Evolutionary conservation across 1,139 yeast species (phyloP).

Genomic region (Nakaseomyces delphensis): DNA sequence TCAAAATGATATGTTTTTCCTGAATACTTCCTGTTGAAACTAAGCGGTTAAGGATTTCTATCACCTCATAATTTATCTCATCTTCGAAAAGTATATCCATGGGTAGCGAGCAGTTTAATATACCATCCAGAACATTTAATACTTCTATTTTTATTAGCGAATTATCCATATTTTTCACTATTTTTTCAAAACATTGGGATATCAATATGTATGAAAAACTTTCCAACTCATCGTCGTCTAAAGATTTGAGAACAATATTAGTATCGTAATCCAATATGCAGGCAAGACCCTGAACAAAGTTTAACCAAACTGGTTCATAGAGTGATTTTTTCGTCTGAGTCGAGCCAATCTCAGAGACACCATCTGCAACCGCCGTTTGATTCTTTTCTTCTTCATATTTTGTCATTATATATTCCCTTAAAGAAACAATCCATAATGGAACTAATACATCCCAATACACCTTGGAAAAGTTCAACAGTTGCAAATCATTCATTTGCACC

Average conservation of each 20-base stretch:
- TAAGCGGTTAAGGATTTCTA: constrained; percentile 69
- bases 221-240: constrained; percentile 44
- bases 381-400: constrained; percentile 38
- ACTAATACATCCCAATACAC: constrained; percentile 54
- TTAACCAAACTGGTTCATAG: constrained; percentile 68
- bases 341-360: not conserved
- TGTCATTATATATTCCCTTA: constrained; percentile 65
- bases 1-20: constrained; percentile 46
- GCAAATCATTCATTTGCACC: constrained; percentile 32
- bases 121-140: constrained; percentile 45
- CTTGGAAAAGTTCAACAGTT: constrained; percentile 39
- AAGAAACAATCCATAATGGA: constrained; percentile 70
- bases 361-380: not conserved
- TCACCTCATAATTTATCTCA: constrained; percentile 62
- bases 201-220: constrained; percentile 74
- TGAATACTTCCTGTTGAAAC: constrained; percentile 51
- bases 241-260: constrained; percentile 37
- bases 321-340: constrained; percentile 26
- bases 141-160: constrained; percentile 33
- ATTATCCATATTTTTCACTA: constrained; percentile 37
- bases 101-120: constrained; percentile 51
- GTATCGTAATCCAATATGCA: constrained; percentile 48
- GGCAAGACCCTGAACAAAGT: constrained; percentile 69
- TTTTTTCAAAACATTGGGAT: constrained; percentile 75
- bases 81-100: constrained; percentile 57